A percentile compares a stretch with the other conserved stretches of the same genome.
phyloP scores from a whole-genome alignment of 176 grass and related monocot genomes.

The Triticum monococcum region DNA sequence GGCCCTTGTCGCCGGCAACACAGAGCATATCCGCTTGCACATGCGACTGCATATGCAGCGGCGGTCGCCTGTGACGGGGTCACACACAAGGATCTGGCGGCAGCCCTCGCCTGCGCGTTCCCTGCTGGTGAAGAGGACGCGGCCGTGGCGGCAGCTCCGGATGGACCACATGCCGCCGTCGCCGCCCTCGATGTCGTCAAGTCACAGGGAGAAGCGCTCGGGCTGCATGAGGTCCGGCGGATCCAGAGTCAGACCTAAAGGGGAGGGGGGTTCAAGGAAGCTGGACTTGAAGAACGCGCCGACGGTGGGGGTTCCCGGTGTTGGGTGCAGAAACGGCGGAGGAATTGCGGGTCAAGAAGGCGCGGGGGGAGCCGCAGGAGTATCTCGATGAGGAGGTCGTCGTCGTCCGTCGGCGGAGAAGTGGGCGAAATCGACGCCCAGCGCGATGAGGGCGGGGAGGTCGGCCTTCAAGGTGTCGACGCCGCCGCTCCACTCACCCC shows the following conservation, averaged over 20 bases:
- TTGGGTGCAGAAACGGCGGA: not conserved
- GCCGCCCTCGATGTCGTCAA: not conserved
- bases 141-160: not conserved
- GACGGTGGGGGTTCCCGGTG: not conserved
- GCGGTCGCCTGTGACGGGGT: too few species aligned
- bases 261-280: not conserved
- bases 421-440: too few species aligned
- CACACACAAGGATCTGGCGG: not conserved
- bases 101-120: not conserved
- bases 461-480: too few species aligned
- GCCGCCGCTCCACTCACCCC: too few species aligned
- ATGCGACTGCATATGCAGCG: not conserved
- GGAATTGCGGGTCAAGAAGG: not conserved
- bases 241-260: not conserved
- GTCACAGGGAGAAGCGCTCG: not conserved
- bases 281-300: not conserved
- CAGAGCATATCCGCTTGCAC: not conserved
- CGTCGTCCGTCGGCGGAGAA: too few species aligned
- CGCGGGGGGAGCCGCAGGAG: not conserved
- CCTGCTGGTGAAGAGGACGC: not conserved
- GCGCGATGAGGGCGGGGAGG: too few species aligned
- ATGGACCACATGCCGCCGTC: not conserved
- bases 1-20: not conserved
- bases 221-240: not conserved
- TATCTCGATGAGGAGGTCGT: not conserved